These are phyloP conservation scores for Kodamaea sp. DNA, from an alignment of 1,139 yeast genomes.

Conservation along the genomic window DNA sequence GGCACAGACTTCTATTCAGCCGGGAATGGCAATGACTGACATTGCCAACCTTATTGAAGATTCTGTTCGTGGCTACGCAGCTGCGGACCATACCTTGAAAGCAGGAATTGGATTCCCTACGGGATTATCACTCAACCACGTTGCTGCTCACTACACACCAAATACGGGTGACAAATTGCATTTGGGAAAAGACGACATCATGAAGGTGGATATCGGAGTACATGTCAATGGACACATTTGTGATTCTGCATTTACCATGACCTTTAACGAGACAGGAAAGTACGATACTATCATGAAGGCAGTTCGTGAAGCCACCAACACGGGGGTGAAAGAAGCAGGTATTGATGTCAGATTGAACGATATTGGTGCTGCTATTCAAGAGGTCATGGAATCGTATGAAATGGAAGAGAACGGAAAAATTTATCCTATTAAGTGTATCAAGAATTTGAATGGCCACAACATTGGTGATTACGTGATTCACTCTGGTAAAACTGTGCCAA, in stretches of 20 bases:
- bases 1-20: conserved; percentile 72
- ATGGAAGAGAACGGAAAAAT: conserved; percentile 86
- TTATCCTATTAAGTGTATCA: conserved; percentile 82
- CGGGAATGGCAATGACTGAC: conserved; percentile 91
- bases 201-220: conserved; percentile 97
- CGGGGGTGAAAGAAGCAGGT: conserved; percentile 92
- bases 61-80: conserved; percentile 73
- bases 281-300: conserved; percentile 81
- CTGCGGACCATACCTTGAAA: conserved; percentile 59
- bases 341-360: conserved; percentile 94
- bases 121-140: conserved; percentile 87
- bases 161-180: conserved; percentile 90
- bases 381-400: conserved; percentile 96
- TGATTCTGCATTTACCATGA: conserved; percentile 92
- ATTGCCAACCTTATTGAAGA: conserved; percentile 89
- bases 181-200: conserved; percentile 80
- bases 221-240: conserved; percentile 95
- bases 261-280: conserved; percentile 69
- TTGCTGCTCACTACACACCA: conserved; percentile 98
- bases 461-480: conserved; percentile 83
- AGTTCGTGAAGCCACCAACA: conserved; percentile 88
- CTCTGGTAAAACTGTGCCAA: conserved; percentile 95
- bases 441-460: conserved; percentile 93
- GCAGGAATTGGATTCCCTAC: conserved; percentile 98
- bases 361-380: conserved; percentile 94